phyloP scores from a whole-genome alignment of 106 monocot species.

The Dactylorhiza incarnata region DNA sequence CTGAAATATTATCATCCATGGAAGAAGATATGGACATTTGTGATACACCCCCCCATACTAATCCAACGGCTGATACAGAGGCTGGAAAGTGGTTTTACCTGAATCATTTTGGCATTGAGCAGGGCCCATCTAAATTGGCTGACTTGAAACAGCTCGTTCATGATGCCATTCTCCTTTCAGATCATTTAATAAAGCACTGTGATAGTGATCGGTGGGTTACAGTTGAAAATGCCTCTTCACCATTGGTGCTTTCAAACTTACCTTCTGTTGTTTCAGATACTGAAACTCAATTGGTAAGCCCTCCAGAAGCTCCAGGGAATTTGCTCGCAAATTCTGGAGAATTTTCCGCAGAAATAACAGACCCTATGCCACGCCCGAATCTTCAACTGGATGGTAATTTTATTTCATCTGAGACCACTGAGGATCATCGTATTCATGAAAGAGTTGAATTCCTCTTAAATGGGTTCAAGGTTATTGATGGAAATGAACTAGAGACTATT shows the following conservation, averaged over 20 bases:
- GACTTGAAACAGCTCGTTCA: slow-evolving; percentile 77
- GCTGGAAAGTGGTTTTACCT: slow-evolving; percentile 89
- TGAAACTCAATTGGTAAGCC: slow-evolving; percentile 56
- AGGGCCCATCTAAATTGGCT: slow-evolving; percentile 72
- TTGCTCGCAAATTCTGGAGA: slow-evolving; percentile 45
- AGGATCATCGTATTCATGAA: slow-evolving; percentile 58
- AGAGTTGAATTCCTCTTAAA: slow-evolving; percentile 71
- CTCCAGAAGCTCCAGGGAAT: slow-evolving; percentile 78
- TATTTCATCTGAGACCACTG: slow-evolving; percentile 7
- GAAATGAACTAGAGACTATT: slow-evolving; percentile 72
- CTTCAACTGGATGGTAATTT: slow-evolving; percentile 15
- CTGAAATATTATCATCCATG: slow-evolving; percentile 65
- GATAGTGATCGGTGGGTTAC: slow-evolving; percentile 87
- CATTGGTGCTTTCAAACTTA: slow-evolving; percentile 42
- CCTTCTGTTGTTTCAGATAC: slow-evolving; percentile 64
- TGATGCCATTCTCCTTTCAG: slow-evolving; percentile 67
- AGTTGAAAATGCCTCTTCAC: slow-evolving; percentile 95
- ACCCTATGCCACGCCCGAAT: slow-evolving; percentile 17
- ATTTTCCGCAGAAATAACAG: slow-evolving; percentile 22
- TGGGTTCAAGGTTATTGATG: slow-evolving; percentile 55
- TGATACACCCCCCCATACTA: slow-evolving; percentile 84
- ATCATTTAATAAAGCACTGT: slow-evolving; percentile 96
- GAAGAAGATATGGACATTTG: slow-evolving; percentile 99
- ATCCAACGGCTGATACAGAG: slow-evolving; percentile 16
- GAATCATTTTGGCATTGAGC: slow-evolving; percentile 76